These are phyloP conservation scores for Penicillium carneum DNA, from an alignment of 2,329 filamentous ascomycete genomes.

Conservation along the genomic window DNA sequence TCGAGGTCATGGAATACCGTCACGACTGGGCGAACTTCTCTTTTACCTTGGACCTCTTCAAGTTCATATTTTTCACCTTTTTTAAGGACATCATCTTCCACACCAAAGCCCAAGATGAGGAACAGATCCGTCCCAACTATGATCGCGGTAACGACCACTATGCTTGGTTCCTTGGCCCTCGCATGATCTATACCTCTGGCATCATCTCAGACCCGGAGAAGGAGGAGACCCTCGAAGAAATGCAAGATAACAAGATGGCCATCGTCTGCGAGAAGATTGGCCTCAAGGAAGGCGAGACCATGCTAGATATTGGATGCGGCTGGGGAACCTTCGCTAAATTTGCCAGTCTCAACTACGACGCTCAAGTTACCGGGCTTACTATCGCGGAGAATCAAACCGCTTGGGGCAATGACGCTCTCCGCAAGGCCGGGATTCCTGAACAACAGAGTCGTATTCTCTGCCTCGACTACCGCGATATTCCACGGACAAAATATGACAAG, in stretches of 20 bases:
- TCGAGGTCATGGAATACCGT: slow-evolving; percentile 45
- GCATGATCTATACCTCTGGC: slow-evolving; percentile 47
- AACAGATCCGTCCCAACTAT: slow-evolving; percentile 45
- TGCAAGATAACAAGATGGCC: slow-evolving; percentile 85
- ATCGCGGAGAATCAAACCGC: slow-evolving; percentile 88
- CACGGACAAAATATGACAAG: slow-evolving; percentile 80
- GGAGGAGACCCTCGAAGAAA: slow-evolving; percentile 45
- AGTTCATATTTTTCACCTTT: slow-evolving; percentile 42
- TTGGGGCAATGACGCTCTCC: slow-evolving; percentile 84
- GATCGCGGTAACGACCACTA: slow-evolving; percentile 46
- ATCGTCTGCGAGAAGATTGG: slow-evolving; percentile 89
- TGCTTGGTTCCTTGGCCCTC: slow-evolving; percentile 46
- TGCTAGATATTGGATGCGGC: slow-evolving; percentile 90
- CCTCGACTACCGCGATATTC: slow-evolving; percentile 92
- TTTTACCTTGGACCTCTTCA: slow-evolving; percentile 43
- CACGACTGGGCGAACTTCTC: slow-evolving; percentile 46
- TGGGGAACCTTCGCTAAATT: slow-evolving; percentile 90
- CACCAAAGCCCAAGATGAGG: slow-evolving; percentile 42
- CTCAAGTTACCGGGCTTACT: slow-evolving; percentile 72
- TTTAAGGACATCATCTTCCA: slow-evolving; percentile 40
- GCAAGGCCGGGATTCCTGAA: slow-evolving; percentile 76
- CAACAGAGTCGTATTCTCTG: slow-evolving; percentile 84
- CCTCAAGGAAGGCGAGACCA: slow-evolving; percentile 74
- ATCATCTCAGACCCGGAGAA: slow-evolving; percentile 40
- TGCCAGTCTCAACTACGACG: slow-evolving; percentile 83